These are phyloP conservation scores for Fusarium sp. DNA, from an alignment of 2,329 filamentous ascomycete genomes.

Conservation along the genomic window DNA sequence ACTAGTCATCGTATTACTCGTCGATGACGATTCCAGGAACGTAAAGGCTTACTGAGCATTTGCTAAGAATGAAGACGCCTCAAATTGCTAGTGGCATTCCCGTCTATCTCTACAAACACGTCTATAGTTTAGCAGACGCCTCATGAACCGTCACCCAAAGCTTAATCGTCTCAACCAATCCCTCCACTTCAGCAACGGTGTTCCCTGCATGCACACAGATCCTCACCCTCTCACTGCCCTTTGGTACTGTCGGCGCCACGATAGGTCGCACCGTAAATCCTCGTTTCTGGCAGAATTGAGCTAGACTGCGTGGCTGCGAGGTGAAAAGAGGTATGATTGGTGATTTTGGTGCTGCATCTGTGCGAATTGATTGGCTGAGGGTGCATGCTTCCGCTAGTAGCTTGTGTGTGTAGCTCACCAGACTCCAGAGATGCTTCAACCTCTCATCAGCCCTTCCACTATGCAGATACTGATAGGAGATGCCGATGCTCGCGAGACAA, in stretches of 20 bases:
- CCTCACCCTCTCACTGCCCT: conserved; percentile 68
- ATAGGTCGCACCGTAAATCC: conserved; percentile 71
- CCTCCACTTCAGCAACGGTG: conserved; percentile 63
- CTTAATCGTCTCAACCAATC: conserved; percentile 57
- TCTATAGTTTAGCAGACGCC: neutral
- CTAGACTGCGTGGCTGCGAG: conserved; percentile 63
- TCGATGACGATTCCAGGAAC: neutral
- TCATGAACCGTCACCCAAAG: conserved; percentile 50
- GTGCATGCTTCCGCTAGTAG: conserved; percentile 53
- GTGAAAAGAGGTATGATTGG: conserved; percentile 73
- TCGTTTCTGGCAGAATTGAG: conserved; percentile 63
- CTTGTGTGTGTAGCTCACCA: conserved; percentile 52
- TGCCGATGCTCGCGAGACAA: conserved; percentile 64
- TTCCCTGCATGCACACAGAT: conserved; percentile 76
- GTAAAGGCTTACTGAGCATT: neutral
- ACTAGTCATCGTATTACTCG: fast-evolving
- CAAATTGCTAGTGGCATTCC: neutral
- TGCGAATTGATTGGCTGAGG: conserved; percentile 35
- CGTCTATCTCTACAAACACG: too few relatives aligned
- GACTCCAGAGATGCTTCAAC: conserved; percentile 43
- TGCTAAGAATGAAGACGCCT: neutral
- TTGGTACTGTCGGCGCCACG: conserved; percentile 72
- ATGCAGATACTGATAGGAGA: conserved; percentile 64
- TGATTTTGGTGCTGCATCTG: conserved; percentile 55
- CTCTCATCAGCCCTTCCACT: conserved; percentile 55